A percentile compares a stretch with the other conserved stretches of the same genome.
These are phyloP conservation scores for Aureobasidium musti DNA, from an alignment of 2,329 filamentous ascomycete genomes.

Conservation along the genomic window DNA sequence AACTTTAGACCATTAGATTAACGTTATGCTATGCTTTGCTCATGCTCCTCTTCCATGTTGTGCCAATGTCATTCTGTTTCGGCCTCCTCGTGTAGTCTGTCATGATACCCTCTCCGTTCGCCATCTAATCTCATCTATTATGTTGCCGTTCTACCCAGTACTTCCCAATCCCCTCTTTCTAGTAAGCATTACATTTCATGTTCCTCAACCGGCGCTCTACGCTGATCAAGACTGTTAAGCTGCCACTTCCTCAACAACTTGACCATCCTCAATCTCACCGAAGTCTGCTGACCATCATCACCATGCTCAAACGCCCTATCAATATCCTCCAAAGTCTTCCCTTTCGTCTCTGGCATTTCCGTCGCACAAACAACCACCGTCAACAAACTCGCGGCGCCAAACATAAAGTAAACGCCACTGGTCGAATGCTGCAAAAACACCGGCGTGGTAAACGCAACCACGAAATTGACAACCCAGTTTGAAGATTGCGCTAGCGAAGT, in stretches of 20 bases:
- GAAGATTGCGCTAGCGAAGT: slow-evolving; percentile 55
- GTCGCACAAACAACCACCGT: slow-evolving; percentile 28
- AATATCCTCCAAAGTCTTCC: slow-evolving; percentile 29
- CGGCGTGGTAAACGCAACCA: slow-evolving; percentile 49
- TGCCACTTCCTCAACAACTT: slow-evolving; percentile 18
- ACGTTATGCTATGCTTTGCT: background rate
- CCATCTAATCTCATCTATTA: background rate
- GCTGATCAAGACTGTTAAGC: background rate
- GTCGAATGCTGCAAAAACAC: slow-evolving; percentile 51
- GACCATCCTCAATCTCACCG: background rate
- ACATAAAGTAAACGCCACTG: slow-evolving; percentile 42
- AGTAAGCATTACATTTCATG: background rate
- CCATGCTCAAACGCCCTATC: slow-evolving; percentile 27
- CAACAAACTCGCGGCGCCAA: slow-evolving; percentile 37
- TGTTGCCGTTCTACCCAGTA: background rate
- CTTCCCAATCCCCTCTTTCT: background rate
- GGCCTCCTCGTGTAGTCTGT: background rate
- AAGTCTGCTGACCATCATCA: background rate
- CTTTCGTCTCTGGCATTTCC: slow-evolving; percentile 31
- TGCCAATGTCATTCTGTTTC: background rate
- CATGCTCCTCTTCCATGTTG: background rate
- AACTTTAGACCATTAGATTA: background rate
- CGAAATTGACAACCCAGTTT: slow-evolving; percentile 51
- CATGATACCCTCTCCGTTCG: background rate
- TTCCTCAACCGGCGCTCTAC: background rate